Base-by-base conservation (phyloP, 768 basidiomycete species). In the Lactarius indigo region DNA sequence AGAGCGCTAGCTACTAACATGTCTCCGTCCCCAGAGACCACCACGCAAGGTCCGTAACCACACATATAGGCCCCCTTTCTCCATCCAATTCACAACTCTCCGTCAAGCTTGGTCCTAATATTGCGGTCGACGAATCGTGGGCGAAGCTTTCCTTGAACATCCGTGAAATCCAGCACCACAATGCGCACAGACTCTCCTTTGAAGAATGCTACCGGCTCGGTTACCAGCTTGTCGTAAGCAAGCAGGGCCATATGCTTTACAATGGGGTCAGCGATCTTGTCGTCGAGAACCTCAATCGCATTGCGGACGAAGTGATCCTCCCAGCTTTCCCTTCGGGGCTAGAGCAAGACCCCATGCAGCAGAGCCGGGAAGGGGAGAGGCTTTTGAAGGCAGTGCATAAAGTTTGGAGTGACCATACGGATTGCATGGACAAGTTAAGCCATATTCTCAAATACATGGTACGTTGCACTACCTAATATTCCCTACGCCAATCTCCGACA, bases 361-460 rank as follows among this genome's bases (percentile, higher is more conserved):
- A 86, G 71, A 90, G 85, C 55, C 87, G 91, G 72, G 94, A 95
- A 73, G 92, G 89, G 0, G 96, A 98, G 74, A 76, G 87, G 61
- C 82, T 98, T 64, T 77, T 98, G 74, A 95, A 91, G 73, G 90
- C 91, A 33, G 68, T 97, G 62, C 85, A 85, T 74, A 83, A 84
- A 35, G 90, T 96, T 0, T 98, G 97, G 96, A 91, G 96, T 63
- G 94, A 98, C 74, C 97, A 99, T 76, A 87, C 82, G 5, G 87
- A 88, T 13, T 93, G 88, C 75, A 92, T 98, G 92, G 80, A 83
- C 31, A 92, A 96, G 75, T 76, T 99, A 66, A 86, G 89, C 13
- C 94, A 95, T 76, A 85, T 99, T 50, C 80, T 98, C 70, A 94
- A 92, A 74, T 99, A 99, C 74, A 97, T 99, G 95, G 97, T 97